Percentiles rank a stretch among this genome's conserved stretches.
Conservation (phyloP, 2,329 filamentous ascomycete species). For the Myriangium duriaei region DNA sequence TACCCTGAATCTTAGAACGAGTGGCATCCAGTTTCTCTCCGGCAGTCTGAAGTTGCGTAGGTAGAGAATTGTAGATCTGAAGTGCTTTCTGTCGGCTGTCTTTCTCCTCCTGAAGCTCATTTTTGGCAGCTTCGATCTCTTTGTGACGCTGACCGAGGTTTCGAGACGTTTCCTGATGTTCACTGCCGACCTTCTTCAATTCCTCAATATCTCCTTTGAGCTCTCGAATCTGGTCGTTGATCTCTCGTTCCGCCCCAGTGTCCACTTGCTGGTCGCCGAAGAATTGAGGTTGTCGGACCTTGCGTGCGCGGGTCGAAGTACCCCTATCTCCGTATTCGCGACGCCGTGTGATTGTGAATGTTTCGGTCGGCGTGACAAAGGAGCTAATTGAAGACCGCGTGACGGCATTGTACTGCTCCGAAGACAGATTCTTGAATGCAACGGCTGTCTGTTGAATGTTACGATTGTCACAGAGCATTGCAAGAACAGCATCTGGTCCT, state of each 20-base stretch:
- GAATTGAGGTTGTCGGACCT: constrained; percentile 47
- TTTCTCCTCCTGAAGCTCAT: constrained; percentile 28
- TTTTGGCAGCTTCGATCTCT: constrained; percentile 46
- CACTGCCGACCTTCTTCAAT: constrained; percentile 26
- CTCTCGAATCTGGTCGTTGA: constrained; percentile 41
- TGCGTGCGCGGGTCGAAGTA: constrained; percentile 54
- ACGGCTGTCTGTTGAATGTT: constrained; percentile 58
- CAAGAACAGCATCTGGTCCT: constrained; percentile 71
- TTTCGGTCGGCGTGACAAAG: constrained; percentile 57
- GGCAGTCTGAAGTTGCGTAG: constrained; percentile 53
- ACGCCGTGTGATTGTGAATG: constrained; percentile 55
- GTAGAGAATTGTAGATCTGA: constrained; percentile 53
- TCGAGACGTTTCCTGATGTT: constrained; percentile 13
- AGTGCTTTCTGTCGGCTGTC: constrained; percentile 36
- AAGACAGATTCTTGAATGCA: constrained; percentile 47
- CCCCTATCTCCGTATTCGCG: constrained; percentile 68
- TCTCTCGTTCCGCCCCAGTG: constrained; percentile 45
- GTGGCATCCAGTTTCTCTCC: constrained; percentile 34
- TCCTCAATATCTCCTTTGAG: constrained; percentile 28
- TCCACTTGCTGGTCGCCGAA: constrained; percentile 76
- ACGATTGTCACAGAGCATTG: constrained; percentile 71
- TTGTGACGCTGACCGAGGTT: constrained; percentile 41
- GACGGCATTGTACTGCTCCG: constrained; percentile 57
- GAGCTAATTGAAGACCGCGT: constrained; percentile 44
- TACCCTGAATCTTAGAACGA: constrained; percentile 27